Conservation (phyloP, 495 filamentous ascomycete species). For the Xylaria intraflava region DNA sequence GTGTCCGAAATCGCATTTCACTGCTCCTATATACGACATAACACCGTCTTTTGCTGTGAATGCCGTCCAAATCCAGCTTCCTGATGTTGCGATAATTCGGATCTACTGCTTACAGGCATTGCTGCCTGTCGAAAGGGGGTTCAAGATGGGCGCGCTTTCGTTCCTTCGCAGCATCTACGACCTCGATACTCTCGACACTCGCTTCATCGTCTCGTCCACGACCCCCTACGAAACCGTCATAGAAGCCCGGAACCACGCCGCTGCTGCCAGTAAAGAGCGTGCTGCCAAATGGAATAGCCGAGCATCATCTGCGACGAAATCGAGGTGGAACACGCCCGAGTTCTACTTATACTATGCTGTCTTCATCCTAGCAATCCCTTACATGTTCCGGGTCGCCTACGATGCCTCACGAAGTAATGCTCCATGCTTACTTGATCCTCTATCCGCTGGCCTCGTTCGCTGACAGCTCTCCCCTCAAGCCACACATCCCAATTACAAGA, state of each 20-base stretch:
- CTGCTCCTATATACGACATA: not conserved
- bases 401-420: conserved; percentile 77
- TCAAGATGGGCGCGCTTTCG: conserved; percentile 32
- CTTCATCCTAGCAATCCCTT: conserved; percentile 60
- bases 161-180: conserved; percentile 60
- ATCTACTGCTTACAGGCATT: conserved; percentile 3
- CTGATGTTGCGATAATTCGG: conserved; percentile 10
- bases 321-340: conserved; percentile 81
- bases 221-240: conserved; percentile 52
- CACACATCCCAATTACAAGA: conserved; percentile 71
- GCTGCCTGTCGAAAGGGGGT: conserved; percentile 7
- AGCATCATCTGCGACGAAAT: conserved; percentile 50
- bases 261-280: conserved; percentile 22
- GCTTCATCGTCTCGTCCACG: conserved; percentile 68
- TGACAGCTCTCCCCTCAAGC: conserved; percentile 41
- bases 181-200: conserved; percentile 88
- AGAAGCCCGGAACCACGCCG: conserved; percentile 32
- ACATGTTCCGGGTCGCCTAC: conserved; percentile 85
- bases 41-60: not conserved
- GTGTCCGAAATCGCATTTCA: not conserved
- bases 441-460: not conserved
- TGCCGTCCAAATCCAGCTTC: not conserved
- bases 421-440: not conserved
- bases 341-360: conserved; percentile 78
- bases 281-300: conserved; percentile 37